Conservation (phyloP, 2,329 filamentous ascomycete genomes). For the Calcarisporium arbuscula region DNA sequence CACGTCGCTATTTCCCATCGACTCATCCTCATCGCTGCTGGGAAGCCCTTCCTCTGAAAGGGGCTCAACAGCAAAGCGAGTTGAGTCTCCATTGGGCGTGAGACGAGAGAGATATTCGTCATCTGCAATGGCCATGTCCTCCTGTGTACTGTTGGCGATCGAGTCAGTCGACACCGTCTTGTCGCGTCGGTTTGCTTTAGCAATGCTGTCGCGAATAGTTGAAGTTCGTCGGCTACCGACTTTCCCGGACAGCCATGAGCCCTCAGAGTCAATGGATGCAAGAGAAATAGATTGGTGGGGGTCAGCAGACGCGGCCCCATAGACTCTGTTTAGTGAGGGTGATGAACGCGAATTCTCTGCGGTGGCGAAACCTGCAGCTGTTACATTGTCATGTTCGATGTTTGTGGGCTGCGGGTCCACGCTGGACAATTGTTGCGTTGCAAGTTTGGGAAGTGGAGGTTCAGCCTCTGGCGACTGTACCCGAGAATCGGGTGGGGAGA, state of each 20-base stretch:
- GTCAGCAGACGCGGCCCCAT: conserved; percentile 40
- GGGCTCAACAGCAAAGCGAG: conserved; percentile 24
- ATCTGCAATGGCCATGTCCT: conserved; percentile 56
- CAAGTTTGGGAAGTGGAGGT: conserved; percentile 26
- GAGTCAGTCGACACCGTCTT: conserved; percentile 31
- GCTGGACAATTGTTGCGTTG: conserved; percentile 19
- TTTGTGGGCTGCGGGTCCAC: conserved; percentile 19
- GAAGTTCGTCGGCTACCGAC: conserved; percentile 42
- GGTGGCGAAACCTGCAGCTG: conserved; percentile 37
- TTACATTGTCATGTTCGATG: conserved; percentile 35
- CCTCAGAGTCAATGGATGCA: conserved; percentile 92
- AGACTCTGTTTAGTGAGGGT: conserved; percentile 17
- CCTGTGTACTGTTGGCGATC: conserved; percentile 43
- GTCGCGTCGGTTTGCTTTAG: conserved; percentile 23
- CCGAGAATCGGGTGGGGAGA: conserved; percentile 80
- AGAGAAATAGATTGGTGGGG: conserved; percentile 75
- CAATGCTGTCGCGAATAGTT: conserved; percentile 36
- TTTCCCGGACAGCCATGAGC: conserved; percentile 86
- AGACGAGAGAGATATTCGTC: conserved; percentile 66
- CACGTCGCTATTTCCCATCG: conserved; percentile 34
- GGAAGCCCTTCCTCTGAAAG: conserved; percentile 45
- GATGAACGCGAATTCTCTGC: conserved; percentile 20
- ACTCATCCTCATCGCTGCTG: conserved; percentile 54
- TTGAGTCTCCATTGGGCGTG: conserved; percentile 20
- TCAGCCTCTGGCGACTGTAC: conserved; percentile 70